Evolutionary conservation across 441 rosid genomes (phyloP).

Genomic region (Corymbia citriodora): DNA sequence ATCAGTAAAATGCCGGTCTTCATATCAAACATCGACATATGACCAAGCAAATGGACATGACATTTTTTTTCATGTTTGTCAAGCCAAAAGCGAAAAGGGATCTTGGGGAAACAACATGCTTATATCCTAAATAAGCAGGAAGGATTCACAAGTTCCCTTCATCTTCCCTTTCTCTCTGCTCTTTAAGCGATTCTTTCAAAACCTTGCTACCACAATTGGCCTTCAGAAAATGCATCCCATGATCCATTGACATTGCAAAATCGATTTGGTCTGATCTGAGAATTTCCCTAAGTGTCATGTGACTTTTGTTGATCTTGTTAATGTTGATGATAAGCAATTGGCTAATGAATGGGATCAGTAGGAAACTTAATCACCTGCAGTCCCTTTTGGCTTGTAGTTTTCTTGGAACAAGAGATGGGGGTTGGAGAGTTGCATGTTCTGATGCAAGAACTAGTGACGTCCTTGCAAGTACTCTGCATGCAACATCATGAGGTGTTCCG

Average conservation of each 20-base stretch:
- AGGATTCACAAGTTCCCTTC: not conserved
- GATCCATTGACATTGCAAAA: not conserved
- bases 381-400: not conserved
- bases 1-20: not conserved
- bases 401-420: not conserved
- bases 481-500: slow-evolving; percentile 67
- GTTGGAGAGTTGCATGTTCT: not conserved
- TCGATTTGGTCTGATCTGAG: not conserved
- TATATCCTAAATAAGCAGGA: not conserved
- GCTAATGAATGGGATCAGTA: not conserved
- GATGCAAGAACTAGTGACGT: slow-evolving; percentile 8
- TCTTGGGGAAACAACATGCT: not conserved
- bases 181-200: not conserved
- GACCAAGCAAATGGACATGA: not conserved
- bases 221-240: not conserved
- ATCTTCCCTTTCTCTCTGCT: not conserved
- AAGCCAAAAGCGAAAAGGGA: not conserved
- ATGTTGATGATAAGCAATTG: not conserved
- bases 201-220: not conserved
- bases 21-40: not conserved
- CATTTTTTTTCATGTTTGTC: not conserved
- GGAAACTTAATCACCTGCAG: not conserved
- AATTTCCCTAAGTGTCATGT: not conserved
- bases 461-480: slow-evolving; percentile 49
- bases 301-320: not conserved